Percentiles rank a stretch among this genome's conserved stretches.
These are phyloP conservation scores for Rhizophagus prolifer DNA, from an alignment of 192 early-diverging fungal genomes.

Conservation along the genomic window DNA sequence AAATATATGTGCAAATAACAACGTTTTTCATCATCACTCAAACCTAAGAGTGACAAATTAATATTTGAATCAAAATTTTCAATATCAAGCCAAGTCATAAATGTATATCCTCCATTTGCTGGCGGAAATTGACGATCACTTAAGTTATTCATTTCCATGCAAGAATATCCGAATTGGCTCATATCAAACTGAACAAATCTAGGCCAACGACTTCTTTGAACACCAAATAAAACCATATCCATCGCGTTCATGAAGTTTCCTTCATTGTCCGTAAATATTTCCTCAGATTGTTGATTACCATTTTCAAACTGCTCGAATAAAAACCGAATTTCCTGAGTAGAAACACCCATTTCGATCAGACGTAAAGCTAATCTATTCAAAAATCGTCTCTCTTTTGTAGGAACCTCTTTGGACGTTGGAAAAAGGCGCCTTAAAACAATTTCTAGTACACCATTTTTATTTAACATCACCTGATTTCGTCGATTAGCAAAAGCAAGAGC, in stretches of 20 bases:
- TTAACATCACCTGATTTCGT: slow-evolving; percentile 56
- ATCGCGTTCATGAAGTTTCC: slow-evolving; percentile 33
- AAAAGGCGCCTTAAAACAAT: slow-evolving; percentile 40
- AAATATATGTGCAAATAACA: slow-evolving; percentile 46
- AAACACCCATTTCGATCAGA: slow-evolving; percentile 57
- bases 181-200: slow-evolving; percentile 65
- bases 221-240: slow-evolving; percentile 56
- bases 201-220: slow-evolving; percentile 56
- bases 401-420: slow-evolving; percentile 20
- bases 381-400: slow-evolving; percentile 34
- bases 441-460: slow-evolving; percentile 49
- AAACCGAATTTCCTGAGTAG: slow-evolving; percentile 52
- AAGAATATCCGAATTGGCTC: slow-evolving; percentile 31
- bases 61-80: slow-evolving; percentile 51
- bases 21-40: slow-evolving; percentile 50
- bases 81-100: slow-evolving; percentile 61
- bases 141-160: slow-evolving; percentile 46
- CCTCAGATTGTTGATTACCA: slow-evolving; percentile 37
- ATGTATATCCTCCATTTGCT: slow-evolving; percentile 53
- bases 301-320: slow-evolving; percentile 53
- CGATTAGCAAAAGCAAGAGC: slow-evolving; percentile 48
- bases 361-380: slow-evolving; percentile 49
- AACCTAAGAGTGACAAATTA: slow-evolving; percentile 45
- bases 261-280: slow-evolving; percentile 38
- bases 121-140: slow-evolving; percentile 56